phyloP scores from a whole-genome alignment of 176 grass and related monocot species.

The Oryza longistaminata region DNA sequence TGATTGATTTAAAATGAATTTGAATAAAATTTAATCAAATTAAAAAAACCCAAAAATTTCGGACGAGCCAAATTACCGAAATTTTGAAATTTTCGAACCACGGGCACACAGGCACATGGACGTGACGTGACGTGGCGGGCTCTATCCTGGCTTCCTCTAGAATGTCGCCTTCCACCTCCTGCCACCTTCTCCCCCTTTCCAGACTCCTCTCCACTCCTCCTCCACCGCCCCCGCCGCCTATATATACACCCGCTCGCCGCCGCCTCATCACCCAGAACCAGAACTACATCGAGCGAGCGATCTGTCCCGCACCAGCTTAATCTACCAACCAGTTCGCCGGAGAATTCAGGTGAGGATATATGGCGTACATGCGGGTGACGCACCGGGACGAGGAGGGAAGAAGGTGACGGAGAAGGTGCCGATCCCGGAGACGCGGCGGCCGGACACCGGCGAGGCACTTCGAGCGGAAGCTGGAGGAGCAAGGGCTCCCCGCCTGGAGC shows the following conservation, averaged over 20 bases:
- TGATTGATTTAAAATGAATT: no score
- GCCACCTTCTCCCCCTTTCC: constrained; percentile 32
- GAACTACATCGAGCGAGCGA: background rate
- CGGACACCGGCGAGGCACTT: constrained; percentile 54
- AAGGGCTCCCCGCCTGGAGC: constrained; percentile 66
- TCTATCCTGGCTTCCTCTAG: background rate
- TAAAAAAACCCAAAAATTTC: no score
- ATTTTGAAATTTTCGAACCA: background rate
- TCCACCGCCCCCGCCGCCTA: background rate
- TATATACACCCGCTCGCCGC: background rate
- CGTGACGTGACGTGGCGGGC: background rate
- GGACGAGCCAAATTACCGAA: no score
- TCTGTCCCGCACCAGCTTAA: background rate
- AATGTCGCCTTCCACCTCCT: constrained; percentile 27
- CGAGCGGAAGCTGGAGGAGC: constrained; percentile 76
- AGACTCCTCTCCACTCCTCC: constrained; percentile 19
- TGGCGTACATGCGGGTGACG: constrained; percentile 39
- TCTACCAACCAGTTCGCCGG: background rate
- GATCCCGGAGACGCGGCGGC: constrained; percentile 46
- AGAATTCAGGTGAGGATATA: no score
- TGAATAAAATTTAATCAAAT: no score
- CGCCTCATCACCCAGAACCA: background rate
- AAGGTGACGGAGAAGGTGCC: constrained; percentile 52
- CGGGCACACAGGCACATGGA: no score
- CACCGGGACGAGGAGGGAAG: constrained; percentile 70